Base-by-base conservation (phyloP, 495 filamentous ascomycete genomes). In the Filosporella fistucella region DNA sequence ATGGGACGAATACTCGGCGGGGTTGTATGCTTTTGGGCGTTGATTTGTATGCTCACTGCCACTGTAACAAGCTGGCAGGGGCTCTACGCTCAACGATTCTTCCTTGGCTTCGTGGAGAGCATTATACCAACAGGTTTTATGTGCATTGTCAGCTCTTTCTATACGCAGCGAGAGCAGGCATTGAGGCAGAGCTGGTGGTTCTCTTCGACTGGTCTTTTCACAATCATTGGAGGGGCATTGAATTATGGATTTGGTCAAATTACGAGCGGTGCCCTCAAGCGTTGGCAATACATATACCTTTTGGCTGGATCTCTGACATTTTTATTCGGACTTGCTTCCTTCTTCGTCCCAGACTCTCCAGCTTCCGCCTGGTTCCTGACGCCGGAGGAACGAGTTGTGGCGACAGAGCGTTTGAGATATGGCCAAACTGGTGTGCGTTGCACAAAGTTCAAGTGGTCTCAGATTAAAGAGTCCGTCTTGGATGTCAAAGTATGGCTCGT, bases 201-300 rank as follows among this genome's bases (percentile, higher is more conserved):
- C 56, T 80, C 76, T 24, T 70, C 70, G 1, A 85, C 79, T 0
- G 82, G 81, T 7, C 69, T 77, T 51, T 86, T 81, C 64, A 85
- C 79, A 13, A 81, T 87, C 49, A 75, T 86, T 43, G 84, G 84
- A 8, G 69, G 75, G 7, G 80, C 76, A 0, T 61, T 86, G 23
- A 85, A 83, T 62, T 88, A 86, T 59, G 84, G 77, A 0, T 87
- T 86, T 60, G 82, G 72, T 1, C 78, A 85, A 56, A 84, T 87
- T 32, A 68, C 54, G 0, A 63, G 70, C 0, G 81, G 76, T 4
- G 56, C 63, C 0, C 58, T 86, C 45, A 69, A 66, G 26, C 57
- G 74, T 13, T 86, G 84, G 81, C 82, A 86, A 58, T 84, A 82
- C 42, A 83, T 86, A 34, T 86, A 85, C 52, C 68, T 86, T 13